Base-by-base conservation (phyloP, 2,329 filamentous ascomycete genomes). In the Rasamsonia emersonii region DNA sequence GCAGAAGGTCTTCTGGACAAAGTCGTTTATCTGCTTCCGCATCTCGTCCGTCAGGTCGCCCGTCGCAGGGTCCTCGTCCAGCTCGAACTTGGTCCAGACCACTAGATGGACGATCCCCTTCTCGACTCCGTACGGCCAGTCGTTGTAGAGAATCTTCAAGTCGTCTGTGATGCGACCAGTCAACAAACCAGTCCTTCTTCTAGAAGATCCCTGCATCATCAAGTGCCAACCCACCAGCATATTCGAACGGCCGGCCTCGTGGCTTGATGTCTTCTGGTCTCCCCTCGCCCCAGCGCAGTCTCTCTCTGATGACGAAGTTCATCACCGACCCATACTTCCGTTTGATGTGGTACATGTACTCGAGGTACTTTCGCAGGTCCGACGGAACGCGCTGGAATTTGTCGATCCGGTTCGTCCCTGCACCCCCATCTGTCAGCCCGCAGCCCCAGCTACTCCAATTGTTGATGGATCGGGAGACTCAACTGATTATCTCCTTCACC, bases 111-210 rank as follows among this genome's bases (percentile, higher is more conserved):
- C 73, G 42, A 94, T 88, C 31, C 73, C 69, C 28, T 65, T 52
- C 46, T 91, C 85, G 32, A 95, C 68, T 0, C 85, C 86, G 50
- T 95, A 96, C 1, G 89, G 89, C 84, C 86, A 95, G 67, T 96
- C 88, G 52, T 96, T 96, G 60, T 73, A 75, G 24, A 94, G 58
- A 28, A 93, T 78, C 56, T 77, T 86, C 47, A 79, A 62, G 49
- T 91, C 81, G 28, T 62, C 68, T 69, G 39, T 24, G 20, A 9
- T 9, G 23, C 17, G 4, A 40, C 38, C 37, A 50, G 48, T 4
- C 36, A 42, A 17, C 25, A 30, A 25, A 11, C 5, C 26, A 14
- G 19, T 20, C 18, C 19, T 24, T 15, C 8, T 23, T n/a, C n/a
- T n/a, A n/a, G n/a, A n/a, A n/a, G n/a, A n/a, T n/a, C n/a, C n/a